phyloP scores from a whole-genome alignment of 768 basidiomycete genomes.

The Hypholoma sublateritium region DNA sequence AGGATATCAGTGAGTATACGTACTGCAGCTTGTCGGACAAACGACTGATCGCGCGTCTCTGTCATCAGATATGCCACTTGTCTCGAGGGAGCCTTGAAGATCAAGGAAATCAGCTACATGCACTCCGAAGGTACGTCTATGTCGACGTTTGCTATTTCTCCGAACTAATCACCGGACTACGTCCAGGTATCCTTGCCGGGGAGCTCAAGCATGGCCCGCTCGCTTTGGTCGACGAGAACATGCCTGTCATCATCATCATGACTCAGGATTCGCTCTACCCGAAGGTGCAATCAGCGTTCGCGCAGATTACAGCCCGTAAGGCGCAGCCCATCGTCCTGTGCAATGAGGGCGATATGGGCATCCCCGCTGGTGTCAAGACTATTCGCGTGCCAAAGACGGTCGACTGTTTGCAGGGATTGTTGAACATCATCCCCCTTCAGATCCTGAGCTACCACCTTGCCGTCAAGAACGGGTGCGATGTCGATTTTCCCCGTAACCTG shows the following conservation, averaged over 20 bases:
- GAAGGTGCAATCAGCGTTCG: slow-evolving; percentile 94
- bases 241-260: slow-evolving; percentile 99
- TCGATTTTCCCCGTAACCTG: slow-evolving; percentile 98
- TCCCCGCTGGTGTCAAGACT: slow-evolving; percentile 74
- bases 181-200: slow-evolving; percentile 86
- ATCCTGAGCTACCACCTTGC: slow-evolving; percentile 96
- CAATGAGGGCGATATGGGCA: slow-evolving; percentile 86
- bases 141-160: neutral
- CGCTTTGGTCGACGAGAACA: slow-evolving; percentile 96
- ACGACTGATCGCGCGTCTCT: no score
- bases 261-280: slow-evolving; percentile 97
- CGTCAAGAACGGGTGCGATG: slow-evolving; percentile 93
- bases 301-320: slow-evolving; percentile 97
- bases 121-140: slow-evolving; percentile 62
- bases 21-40: no score
- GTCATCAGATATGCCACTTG: slow-evolving; percentile 82
- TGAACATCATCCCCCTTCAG: slow-evolving; percentile 97
- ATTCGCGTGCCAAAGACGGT: slow-evolving; percentile 95
- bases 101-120: slow-evolving; percentile 98
- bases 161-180: slow-evolving; percentile 11
- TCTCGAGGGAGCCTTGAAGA: slow-evolving; percentile 97
- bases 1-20: slow-evolving; percentile 81
- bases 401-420: slow-evolving; percentile 90
- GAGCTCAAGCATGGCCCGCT: slow-evolving; percentile 99
- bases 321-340: slow-evolving; percentile 94